These are phyloP conservation scores for Prunus dulcis DNA, from an alignment of 306 rosid genomes.

Conservation along the genomic window DNA sequence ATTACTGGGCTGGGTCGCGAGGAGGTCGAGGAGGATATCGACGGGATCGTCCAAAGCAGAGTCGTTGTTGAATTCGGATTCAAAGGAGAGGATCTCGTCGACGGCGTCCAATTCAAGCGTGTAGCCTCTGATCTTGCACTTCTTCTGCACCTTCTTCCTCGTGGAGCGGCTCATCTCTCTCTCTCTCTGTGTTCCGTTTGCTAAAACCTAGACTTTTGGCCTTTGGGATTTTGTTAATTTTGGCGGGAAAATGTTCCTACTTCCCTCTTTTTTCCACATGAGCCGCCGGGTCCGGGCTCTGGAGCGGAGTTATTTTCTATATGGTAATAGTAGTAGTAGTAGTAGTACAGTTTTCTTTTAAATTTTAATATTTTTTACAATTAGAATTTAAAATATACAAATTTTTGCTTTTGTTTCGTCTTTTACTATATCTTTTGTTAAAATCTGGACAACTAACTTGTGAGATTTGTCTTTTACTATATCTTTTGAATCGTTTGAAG, in stretches of 20 bases:
- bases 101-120: constrained; percentile 65
- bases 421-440: too few species aligned
- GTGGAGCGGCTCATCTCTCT: constrained; percentile 48
- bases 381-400: too few species aligned
- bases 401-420: too few species aligned
- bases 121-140: constrained; percentile 78
- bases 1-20: constrained; percentile 53
- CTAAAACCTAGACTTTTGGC: not conserved
- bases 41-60: constrained; percentile 46
- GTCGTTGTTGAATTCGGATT: constrained; percentile 36
- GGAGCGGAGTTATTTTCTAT: too few species aligned
- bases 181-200: not conserved
- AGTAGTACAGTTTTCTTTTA: too few species aligned
- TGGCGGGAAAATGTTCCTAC: constrained; percentile 41
- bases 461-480: not conserved
- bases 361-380: too few species aligned
- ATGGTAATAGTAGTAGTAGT: too few species aligned
- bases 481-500: not conserved
- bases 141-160: constrained; percentile 69
- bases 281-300: too few species aligned
- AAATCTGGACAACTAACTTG: not conserved
- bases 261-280: not conserved
- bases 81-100: constrained; percentile 71
- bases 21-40: constrained; percentile 58
- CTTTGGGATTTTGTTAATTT: not conserved